A percentile compares a stretch with the other conserved stretches of the same genome.
Conservation (phyloP, 2,329 filamentous ascomycete genomes). For the Aspergillus oerlinghausenensis region DNA sequence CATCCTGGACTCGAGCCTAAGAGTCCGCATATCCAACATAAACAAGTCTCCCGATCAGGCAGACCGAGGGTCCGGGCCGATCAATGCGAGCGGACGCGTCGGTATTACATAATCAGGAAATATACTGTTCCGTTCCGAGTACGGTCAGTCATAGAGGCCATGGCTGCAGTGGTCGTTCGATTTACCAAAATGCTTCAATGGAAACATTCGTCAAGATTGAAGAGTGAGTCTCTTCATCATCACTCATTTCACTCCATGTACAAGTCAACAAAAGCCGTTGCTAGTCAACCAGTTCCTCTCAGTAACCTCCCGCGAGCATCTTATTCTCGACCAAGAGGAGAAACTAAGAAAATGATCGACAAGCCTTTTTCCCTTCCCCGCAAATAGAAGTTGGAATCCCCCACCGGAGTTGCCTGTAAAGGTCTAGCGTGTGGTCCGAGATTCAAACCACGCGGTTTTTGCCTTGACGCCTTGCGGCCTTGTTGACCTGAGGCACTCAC, state of each 20-base stretch:
- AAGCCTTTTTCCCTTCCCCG: constrained; percentile 8
- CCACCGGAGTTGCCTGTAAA: constrained; percentile 26
- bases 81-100: constrained; percentile 5
- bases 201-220: not conserved
- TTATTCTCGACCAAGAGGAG: not conserved
- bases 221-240: too few relatives aligned
- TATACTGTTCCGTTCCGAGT: constrained; percentile 6
- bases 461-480: not conserved
- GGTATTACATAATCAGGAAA: constrained; percentile 12
- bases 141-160: not conserved
- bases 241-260: not conserved
- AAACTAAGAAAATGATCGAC: constrained; percentile 5
- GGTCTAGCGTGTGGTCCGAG: constrained; percentile 5
- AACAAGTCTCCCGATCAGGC: constrained; percentile 37
- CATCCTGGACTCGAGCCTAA: not conserved
- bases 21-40: constrained; percentile 11
- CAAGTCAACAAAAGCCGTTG: not conserved
- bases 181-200: not conserved
- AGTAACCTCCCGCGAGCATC: not conserved
- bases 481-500: not conserved
- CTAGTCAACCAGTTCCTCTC: not conserved
- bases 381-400: constrained; percentile 11
- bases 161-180: not conserved
- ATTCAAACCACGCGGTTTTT: not conserved
- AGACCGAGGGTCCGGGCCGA: constrained; percentile 12